phyloP scores from a whole-genome alignment of 129 eudicot genomes.

The Escallonia herrerae region DNA sequence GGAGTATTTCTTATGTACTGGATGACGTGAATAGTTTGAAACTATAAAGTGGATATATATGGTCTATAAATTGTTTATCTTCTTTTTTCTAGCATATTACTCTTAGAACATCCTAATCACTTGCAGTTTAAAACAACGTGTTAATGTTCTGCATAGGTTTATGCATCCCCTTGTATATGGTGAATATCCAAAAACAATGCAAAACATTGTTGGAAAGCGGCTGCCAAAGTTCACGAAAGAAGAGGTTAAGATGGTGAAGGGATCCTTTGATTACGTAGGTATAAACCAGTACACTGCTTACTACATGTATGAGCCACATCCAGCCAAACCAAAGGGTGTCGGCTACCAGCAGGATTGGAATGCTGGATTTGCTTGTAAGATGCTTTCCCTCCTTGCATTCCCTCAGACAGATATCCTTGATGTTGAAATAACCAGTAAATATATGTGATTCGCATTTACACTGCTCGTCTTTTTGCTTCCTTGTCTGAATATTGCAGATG shows the following conservation, averaged over 20 bases:
- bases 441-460: neutral
- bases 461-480: neutral
- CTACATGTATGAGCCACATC: conserved; percentile 59
- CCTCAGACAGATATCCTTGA: neutral
- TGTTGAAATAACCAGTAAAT: neutral
- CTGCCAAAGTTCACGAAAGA: conserved; percentile 70
- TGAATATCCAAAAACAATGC: conserved; percentile 87
- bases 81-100: no score
- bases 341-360: conserved; percentile 91
- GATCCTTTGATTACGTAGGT: conserved; percentile 78
- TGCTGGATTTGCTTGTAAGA: conserved; percentile 77
- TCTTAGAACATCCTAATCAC: neutral
- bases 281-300: conserved; percentile 87
- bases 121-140: neutral
- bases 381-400: neutral
- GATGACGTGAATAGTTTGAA: neutral
- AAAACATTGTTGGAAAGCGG: conserved; percentile 61
- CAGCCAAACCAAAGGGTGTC: conserved; percentile 29
- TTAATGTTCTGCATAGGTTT: conserved; percentile 42
- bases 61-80: no score
- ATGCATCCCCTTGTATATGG: conserved; percentile 86
- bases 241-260: conserved; percentile 76
- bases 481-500: conserved; percentile 28
- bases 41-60: neutral
- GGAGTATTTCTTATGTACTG: neutral